Conservation (phyloP, 805 yeast genomes). For the Nakazawaea wyomingensis region DNA sequence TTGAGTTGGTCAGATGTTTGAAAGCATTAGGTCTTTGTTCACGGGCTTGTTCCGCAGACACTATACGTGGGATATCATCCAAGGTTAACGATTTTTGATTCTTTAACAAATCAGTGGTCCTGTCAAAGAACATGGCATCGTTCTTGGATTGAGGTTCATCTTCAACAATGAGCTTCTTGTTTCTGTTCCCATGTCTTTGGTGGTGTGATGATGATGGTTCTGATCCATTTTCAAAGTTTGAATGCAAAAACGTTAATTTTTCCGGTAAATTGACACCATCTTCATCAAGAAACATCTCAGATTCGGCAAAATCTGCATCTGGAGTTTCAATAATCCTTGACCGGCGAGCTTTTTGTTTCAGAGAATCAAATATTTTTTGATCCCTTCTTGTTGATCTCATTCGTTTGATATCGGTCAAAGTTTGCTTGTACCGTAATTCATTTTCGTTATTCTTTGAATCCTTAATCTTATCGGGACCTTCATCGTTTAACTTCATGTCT, state of each 20-base stretch:
- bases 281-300: slow-evolving; percentile 8
- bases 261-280: slow-evolving; percentile 6
- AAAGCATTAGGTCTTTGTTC: slow-evolving; percentile 91
- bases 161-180: slow-evolving; percentile 17
- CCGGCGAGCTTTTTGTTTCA: slow-evolving; percentile 57
- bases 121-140: slow-evolving; percentile 34
- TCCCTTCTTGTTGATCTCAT: slow-evolving; percentile 70
- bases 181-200: neutral
- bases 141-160: slow-evolving; percentile 33
- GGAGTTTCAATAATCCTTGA: slow-evolving; percentile 66
- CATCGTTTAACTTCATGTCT: slow-evolving; percentile 16
- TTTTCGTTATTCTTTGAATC: slow-evolving; percentile 18
- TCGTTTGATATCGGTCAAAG: slow-evolving; percentile 71
- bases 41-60: slow-evolving; percentile 94
- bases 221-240: slow-evolving; percentile 5
- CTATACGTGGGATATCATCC: slow-evolving; percentile 95
- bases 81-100: slow-evolving; percentile 83
- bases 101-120: slow-evolving; percentile 65
- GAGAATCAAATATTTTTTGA: slow-evolving; percentile 45
- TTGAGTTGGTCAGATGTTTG: slow-evolving; percentile 55
- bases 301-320: slow-evolving; percentile 33
- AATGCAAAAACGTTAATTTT: slow-evolving; percentile 8
- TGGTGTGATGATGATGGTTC: too few relatives aligned
- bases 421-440: slow-evolving; percentile 58
- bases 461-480: neutral